Evolutionary conservation across 129 eudicot genomes (phyloP).

Genomic region (Pittosporum tobira): DNA sequence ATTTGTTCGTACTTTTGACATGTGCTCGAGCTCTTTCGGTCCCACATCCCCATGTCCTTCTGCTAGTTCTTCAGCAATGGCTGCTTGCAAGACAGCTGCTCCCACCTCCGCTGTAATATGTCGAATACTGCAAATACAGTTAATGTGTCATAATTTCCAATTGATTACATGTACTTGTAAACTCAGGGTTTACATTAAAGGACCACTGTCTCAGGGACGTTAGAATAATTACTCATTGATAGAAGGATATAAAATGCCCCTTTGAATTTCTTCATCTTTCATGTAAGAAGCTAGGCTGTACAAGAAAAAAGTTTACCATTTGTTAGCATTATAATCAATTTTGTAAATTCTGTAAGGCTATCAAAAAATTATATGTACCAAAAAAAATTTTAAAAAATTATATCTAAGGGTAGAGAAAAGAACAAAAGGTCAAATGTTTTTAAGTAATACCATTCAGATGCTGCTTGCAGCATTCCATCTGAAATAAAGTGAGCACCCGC

Average conservation of each 20-base stretch:
- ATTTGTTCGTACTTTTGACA: conserved; percentile 61
- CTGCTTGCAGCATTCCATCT: conserved; percentile 94
- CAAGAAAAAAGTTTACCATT: no score
- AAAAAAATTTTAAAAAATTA: background rate
- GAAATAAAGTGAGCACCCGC: conserved; percentile 83
- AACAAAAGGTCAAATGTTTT: conserved; percentile 4
- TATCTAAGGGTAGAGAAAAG: background rate
- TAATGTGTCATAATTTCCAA: no score
- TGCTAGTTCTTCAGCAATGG: conserved; percentile 69
- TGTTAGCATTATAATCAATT: no score
- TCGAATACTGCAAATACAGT: conserved; percentile 88
- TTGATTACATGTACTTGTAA: background rate
- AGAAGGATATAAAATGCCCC: conserved; percentile 83
- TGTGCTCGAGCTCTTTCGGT: conserved; percentile 53
- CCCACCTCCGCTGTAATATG: conserved; percentile 94
- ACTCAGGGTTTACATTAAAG: background rate
- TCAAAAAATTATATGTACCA: background rate
- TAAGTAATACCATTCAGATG: conserved; percentile 74
- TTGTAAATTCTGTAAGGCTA: background rate
- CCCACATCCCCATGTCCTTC: conserved; percentile 89
- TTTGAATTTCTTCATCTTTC: conserved; percentile 78
- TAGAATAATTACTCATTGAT: conserved; percentile 48
- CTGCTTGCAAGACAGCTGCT: conserved; percentile 82
- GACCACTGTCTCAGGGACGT: background rate
- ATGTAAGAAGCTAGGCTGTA: conserved; percentile 97